Conservation (phyloP, 2,329 filamentous ascomycete genomes). For the Claviceps sp. region DNA sequence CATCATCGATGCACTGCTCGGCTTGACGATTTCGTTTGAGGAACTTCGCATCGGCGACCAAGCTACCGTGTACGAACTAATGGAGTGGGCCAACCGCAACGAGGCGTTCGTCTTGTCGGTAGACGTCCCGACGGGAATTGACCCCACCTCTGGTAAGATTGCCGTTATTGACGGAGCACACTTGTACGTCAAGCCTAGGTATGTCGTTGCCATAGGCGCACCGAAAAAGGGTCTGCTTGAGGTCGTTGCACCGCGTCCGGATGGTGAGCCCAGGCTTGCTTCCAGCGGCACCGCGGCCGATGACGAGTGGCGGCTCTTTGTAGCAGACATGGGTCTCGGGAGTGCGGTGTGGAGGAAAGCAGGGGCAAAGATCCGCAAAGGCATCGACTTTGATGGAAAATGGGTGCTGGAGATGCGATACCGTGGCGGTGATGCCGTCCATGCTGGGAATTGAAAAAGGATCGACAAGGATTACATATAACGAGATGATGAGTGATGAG, state of each 20-base stretch:
- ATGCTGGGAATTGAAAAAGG: slow-evolving; percentile 6
- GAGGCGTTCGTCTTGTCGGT: slow-evolving; percentile 73
- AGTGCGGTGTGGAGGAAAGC: slow-evolving; percentile 76
- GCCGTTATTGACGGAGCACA: slow-evolving; percentile 59
- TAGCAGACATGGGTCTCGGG: slow-evolving; percentile 78
- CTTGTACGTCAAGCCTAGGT: slow-evolving; percentile 68
- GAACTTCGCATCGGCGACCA: slow-evolving; percentile 74
- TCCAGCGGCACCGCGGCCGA: slow-evolving; percentile 24
- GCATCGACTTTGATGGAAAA: slow-evolving; percentile 74
- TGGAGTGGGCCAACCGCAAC: slow-evolving; percentile 85
- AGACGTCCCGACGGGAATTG: slow-evolving; percentile 83
- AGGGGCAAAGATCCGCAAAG: slow-evolving; percentile 65
- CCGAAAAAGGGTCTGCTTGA: slow-evolving; percentile 76
- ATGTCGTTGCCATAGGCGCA: slow-evolving; percentile 73
- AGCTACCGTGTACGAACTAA: slow-evolving; percentile 73
- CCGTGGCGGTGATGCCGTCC: slow-evolving; percentile 21
- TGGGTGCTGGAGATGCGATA: slow-evolving; percentile 68
- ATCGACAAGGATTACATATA: neutral
- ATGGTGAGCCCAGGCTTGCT: slow-evolving; percentile 21
- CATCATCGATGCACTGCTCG: slow-evolving; percentile 80
- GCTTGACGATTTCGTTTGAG: slow-evolving; percentile 77
- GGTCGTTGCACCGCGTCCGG: slow-evolving; percentile 46
- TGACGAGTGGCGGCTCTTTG: slow-evolving; percentile 63
- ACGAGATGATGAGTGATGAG: neutral
- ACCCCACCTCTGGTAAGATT: slow-evolving; percentile 59